A percentile compares a stretch with the other conserved stretches of the same genome.
phyloP scores from a whole-genome alignment of 2,329 filamentous ascomycete genomes.

The Apiospora malaysiana region DNA sequence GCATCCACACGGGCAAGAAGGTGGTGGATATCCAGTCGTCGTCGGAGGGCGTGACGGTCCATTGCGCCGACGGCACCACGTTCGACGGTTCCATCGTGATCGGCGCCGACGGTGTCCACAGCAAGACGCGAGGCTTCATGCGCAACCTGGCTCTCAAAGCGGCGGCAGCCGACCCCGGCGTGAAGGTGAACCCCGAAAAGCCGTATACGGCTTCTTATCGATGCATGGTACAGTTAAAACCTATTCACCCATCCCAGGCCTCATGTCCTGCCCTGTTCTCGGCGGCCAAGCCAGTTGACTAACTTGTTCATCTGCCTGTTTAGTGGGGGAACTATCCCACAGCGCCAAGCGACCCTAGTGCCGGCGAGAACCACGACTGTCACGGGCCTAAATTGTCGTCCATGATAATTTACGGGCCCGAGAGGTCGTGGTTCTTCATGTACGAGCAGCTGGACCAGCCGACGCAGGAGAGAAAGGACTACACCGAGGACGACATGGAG shows the following conservation, averaged over 20 bases:
- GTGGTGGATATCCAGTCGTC: conserved; percentile 28
- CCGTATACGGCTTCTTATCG: no score
- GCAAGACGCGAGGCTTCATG: conserved; percentile 41
- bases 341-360: no score
- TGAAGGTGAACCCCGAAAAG: no score
- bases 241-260: background rate
- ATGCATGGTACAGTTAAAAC: no score
- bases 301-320: background rate
- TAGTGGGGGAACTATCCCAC: no score
- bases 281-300: no score
- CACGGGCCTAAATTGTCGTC: no score
- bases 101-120: conserved; percentile 47
- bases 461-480: background rate
- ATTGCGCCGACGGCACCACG: conserved; percentile 41
- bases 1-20: conserved; percentile 28
- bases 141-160: conserved; percentile 26
- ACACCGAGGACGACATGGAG: conserved; percentile 12
- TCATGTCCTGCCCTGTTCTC: no score
- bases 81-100: conserved; percentile 44
- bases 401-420: background rate
- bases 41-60: conserved; percentile 22
- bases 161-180: no score
- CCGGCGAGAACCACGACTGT: no score
- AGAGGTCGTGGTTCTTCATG: conserved; percentile 13
- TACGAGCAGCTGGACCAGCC: conserved; percentile 26